These are phyloP conservation scores for Juncus inflexus DNA, from an alignment of 176 grass and related monocot genomes.

Conservation along the genomic window DNA sequence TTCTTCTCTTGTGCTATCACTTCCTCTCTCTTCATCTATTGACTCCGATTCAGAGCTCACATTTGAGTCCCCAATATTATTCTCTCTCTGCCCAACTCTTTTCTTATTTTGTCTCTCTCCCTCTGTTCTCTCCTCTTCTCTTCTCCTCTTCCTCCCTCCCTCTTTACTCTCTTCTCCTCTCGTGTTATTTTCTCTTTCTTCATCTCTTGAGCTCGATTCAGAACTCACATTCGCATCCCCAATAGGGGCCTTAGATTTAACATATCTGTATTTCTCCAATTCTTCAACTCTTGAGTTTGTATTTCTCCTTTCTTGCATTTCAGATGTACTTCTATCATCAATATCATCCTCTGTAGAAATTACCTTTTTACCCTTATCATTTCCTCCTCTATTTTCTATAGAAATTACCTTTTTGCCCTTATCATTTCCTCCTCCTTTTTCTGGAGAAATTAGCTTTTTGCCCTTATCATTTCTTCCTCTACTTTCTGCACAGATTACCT, in stretches of 20 bases:
- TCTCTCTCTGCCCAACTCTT: background rate
- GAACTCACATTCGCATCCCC: background rate
- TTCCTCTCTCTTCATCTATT: conserved; percentile 14
- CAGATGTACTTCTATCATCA: conserved; percentile 4
- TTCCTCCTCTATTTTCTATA: background rate
- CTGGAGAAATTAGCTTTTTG: too few species aligned
- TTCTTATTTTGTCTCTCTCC: conserved; percentile 16
- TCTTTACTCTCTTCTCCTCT: conserved; percentile 11
- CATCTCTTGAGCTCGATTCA: conserved; percentile 2
- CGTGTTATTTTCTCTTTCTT: conserved; percentile 14
- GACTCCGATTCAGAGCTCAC: background rate
- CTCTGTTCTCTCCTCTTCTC: background rate
- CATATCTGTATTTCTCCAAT: conserved; percentile 16
- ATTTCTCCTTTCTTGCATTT: background rate
- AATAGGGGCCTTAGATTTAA: background rate
- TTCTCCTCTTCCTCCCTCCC: background rate
- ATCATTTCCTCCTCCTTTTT: too few species aligned
- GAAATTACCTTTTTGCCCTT: too few species aligned
- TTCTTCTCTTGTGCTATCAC: background rate
- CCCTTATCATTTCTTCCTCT: too few species aligned
- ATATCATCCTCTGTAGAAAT: background rate
- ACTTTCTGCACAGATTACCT: too few species aligned
- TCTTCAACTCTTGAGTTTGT: background rate
- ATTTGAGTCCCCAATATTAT: background rate
- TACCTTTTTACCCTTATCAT: background rate